phyloP scores from a whole-genome alignment of 768 basidiomycete species.

The Mycena vulgaris region DNA sequence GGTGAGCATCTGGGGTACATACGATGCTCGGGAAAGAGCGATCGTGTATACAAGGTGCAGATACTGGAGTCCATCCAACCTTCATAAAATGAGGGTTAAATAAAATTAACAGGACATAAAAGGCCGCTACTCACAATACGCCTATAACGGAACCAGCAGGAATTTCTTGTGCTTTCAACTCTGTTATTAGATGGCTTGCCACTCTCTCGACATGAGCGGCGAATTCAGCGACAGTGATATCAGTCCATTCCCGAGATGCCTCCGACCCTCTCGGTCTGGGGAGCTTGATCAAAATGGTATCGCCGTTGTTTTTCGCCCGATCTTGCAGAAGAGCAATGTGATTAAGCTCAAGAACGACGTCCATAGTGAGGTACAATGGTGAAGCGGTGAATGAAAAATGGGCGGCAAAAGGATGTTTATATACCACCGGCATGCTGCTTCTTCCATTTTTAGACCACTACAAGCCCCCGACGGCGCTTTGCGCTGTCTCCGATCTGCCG shows the following conservation, averaged over 20 bases:
- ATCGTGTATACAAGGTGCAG: constrained; percentile 14
- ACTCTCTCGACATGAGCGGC: constrained; percentile 18
- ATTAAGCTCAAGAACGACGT: constrained; percentile 10
- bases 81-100: not conserved
- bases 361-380: constrained; percentile 14
- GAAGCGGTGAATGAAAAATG: constrained; percentile 12
- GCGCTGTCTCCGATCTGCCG: no score
- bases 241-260: constrained; percentile 21
- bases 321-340: constrained; percentile 20
- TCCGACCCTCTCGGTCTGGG: constrained; percentile 3
- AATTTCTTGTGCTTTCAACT: constrained; percentile 9
- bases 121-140: constrained; percentile 14
- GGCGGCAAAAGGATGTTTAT: constrained; percentile 3
- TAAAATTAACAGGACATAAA: not conserved
- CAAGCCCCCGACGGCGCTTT: constrained; percentile 1
- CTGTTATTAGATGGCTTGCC: constrained; percentile 5
- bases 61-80: constrained; percentile 8
- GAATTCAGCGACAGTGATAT: constrained; percentile 22
- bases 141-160: constrained; percentile 19
- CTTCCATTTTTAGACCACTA: constrained; percentile 4
- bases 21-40: constrained; percentile 14
- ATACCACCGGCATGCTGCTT: constrained; percentile 9
- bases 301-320: constrained; percentile 16
- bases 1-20: constrained; percentile 14
- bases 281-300: constrained; percentile 14